These are phyloP conservation scores for Boletus fagicola DNA, from an alignment of 768 basidiomycete genomes.

Conservation along the genomic window DNA sequence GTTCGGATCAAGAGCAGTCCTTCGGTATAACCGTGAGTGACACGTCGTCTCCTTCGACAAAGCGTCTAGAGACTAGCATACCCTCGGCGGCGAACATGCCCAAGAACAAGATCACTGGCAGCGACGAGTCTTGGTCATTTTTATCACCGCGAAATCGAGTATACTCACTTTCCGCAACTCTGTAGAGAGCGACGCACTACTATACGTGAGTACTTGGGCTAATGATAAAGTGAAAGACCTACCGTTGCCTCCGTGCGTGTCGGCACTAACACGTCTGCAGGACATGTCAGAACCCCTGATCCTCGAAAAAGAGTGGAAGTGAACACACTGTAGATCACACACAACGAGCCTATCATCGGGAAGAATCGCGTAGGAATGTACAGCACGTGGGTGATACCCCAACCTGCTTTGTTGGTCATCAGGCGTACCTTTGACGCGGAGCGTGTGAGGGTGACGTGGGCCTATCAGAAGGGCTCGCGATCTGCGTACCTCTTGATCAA, in stretches of 20 bases:
- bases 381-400: constrained; percentile 13
- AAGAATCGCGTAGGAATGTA: constrained; percentile 13
- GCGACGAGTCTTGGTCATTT: neutral
- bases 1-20: constrained; percentile 15
- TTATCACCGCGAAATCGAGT: neutral
- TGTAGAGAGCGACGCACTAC: constrained; percentile 11
- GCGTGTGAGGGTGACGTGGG: neutral
- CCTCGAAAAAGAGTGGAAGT: neutral
- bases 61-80: neutral
- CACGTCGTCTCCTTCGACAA: neutral
- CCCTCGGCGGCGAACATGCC: constrained; percentile 11
- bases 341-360: constrained; percentile 4
- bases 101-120: constrained; percentile 5
- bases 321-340: constrained; percentile 7
- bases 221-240: neutral
- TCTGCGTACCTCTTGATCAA: constrained; percentile 11
- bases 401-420: neutral
- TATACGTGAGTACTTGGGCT: neutral
- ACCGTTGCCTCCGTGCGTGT: neutral
- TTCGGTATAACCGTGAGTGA: neutral
- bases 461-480: too few species aligned
- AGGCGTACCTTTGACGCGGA: neutral
- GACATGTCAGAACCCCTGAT: neutral
- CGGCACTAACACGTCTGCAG: constrained; percentile 1
- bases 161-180: constrained; percentile 5